Conservation (phyloP, 306 rosid genomes). For the Hippophae rhamnoides region DNA sequence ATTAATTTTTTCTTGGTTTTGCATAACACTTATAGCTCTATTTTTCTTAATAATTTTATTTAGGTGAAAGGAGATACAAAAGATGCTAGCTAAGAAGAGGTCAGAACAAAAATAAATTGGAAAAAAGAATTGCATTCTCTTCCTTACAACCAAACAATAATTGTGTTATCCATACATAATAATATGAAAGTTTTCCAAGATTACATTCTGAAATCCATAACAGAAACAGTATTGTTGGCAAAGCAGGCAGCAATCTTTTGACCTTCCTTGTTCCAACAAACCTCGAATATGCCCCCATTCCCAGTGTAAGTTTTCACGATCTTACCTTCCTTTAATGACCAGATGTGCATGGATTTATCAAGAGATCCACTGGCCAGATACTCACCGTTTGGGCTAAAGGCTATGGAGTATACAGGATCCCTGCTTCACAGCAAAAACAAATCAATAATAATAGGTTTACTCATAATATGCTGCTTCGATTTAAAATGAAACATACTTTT, state of each 20-base stretch:
- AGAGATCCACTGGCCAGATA: slow-evolving; percentile 88
- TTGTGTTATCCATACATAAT: too few species aligned
- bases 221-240: slow-evolving; percentile 81
- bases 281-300: slow-evolving; percentile 92
- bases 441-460: too few species aligned
- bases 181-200: not conserved
- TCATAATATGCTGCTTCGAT: too few species aligned
- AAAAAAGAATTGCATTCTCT: too few species aligned
- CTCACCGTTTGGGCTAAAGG: slow-evolving; percentile 90
- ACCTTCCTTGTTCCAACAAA: slow-evolving; percentile 90
- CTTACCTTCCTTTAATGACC: slow-evolving; percentile 88
- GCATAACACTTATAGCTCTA: too few species aligned
- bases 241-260: slow-evolving; percentile 87
- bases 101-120: too few species aligned
- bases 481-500: too few species aligned
- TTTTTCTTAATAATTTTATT: too few species aligned
- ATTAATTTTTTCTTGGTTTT: too few species aligned
- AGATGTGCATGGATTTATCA: slow-evolving; percentile 72
- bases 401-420: slow-evolving; percentile 80
- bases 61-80: too few species aligned
- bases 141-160: too few species aligned
- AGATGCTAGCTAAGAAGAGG: too few species aligned
- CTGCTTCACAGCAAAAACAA: slow-evolving; percentile 7
- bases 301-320: slow-evolving; percentile 75
- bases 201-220: slow-evolving; percentile 48